Base-by-base conservation (phyloP, 345 rosid genomes). In the Cochlearia excelsa region DNA sequence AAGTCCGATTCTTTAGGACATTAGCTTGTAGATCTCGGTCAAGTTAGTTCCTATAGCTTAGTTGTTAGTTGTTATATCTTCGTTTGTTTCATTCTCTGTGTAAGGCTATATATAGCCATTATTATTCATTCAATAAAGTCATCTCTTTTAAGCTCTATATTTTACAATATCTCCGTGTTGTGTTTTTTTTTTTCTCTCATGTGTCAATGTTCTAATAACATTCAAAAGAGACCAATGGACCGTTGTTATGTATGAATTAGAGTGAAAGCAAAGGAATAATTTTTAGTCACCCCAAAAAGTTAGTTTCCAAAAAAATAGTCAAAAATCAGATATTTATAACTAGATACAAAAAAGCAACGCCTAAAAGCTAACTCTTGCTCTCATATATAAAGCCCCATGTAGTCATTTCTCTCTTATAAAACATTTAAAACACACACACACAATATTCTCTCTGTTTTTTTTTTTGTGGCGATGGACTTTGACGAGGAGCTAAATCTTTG, bases 401-500 rank as follows among this genome's bases (percentile, higher is more conserved):
- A 70, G 59, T 63, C 37, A 16, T 26, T 27, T 49, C 1, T 61
- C 53, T 61, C 47, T 26, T 35, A 46, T 30, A 16, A 16, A 0
- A 16, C 23, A 16, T 16, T 16, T 16, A 16, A 16, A 16, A 16
- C 23, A 4, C 50, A 40, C 34, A 47, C 2, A 61, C 26, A 49
- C 26, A 56, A 35, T 26, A 61, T 40, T 26, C 50, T 68, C 33
- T 65, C 4, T 28, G 50, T 41, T 35, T 64, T 27, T 64, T 27
- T 30, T 11, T 11, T 54, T 27, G 34, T 1, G 5, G 35, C 35
- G 16, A 71, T 71, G 75, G 66, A 65, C 52, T 71, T 71, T 40
- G 75, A 64, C 26, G 75, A 71, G 55, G 75, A 71, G 61, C 66
- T 65, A 7, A 64, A 71, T 65, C 45, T 69, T 73, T 79, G 71